phyloP scores from a whole-genome alignment of 2,329 filamentous ascomycete genomes.

The Neopestalotiopsis clavispora region DNA sequence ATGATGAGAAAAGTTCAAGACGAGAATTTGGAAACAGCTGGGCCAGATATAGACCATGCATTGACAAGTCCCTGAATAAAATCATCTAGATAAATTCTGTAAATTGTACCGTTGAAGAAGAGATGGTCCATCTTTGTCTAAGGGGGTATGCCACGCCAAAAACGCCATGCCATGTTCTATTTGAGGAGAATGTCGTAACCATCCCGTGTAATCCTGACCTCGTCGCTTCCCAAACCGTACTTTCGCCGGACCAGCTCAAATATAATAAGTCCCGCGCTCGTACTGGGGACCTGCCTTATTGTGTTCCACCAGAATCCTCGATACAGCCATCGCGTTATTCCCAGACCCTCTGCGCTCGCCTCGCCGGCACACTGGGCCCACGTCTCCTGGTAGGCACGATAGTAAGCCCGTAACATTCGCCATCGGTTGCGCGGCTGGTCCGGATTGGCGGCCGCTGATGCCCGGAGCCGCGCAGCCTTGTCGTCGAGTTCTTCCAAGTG shows the following conservation, averaged over 20 bases:
- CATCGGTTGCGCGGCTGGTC: constrained; percentile 43
- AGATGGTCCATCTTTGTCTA: constrained; percentile 1
- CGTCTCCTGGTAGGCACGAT: constrained; percentile 73
- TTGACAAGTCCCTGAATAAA: neutral
- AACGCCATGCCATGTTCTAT: constrained; percentile 10
- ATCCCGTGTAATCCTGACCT: constrained; percentile 68
- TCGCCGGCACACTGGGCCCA: constrained; percentile 63
- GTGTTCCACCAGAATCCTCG: constrained; percentile 75
- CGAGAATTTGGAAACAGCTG: too few relatives aligned
- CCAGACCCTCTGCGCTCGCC: constrained; percentile 59
- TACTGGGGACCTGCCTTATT: constrained; percentile 76
- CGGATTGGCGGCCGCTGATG: constrained; percentile 34
- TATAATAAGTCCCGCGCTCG: constrained; percentile 77
- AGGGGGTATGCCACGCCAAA: neutral
- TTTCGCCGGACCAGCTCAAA: constrained; percentile 78
- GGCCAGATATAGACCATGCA: neutral
- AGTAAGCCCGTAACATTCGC: constrained; percentile 68
- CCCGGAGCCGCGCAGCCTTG: constrained; percentile 53
- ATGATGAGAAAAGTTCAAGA: too few relatives aligned
- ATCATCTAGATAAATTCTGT: neutral
- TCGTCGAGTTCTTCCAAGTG: constrained; percentile 74
- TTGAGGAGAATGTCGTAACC: constrained; percentile 67
- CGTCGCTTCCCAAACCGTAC: constrained; percentile 68
- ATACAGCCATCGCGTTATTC: constrained; percentile 69
- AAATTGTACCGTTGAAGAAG: neutral